Base-by-base conservation (phyloP, 179 eudicot species). In the Pouteria campechiana region DNA sequence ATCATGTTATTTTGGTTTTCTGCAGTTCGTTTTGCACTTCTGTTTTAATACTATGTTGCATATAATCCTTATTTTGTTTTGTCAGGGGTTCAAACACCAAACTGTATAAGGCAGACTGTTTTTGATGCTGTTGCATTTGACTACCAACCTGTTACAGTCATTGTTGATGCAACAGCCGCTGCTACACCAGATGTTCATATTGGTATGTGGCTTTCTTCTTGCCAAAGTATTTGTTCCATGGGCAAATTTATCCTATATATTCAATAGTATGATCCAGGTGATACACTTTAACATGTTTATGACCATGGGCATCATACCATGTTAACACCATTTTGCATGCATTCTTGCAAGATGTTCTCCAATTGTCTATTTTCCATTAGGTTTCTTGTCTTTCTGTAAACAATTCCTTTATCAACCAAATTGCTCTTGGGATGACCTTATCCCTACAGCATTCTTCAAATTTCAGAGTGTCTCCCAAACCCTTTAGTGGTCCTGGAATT, bases 31-130 rank as follows among this genome's bases (percentile, higher is more conserved):
- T 11, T 29, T 29, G 31, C 34, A 32, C 14, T 25, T 17, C 9
- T 11, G 37, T 19, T 2, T 32, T 6, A n/a, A n/a, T n/a, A n/a
- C n/a, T n/a, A n/a, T 32, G 5, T 25, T 32, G 42, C 50, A 38
- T 40, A 16, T 58, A 43, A 57, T 34, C 5, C n/a, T 2, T 28
- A 14, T 13, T 10, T 5, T 28, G 7, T 30, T 11, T 39, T 8
- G 56, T 18, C 66, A 92, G 98, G 98, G 50, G 83, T 87, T 46
- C 98, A 90, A 67, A 90, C 98, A 61, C 96, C 98, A 37, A 90
- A 90, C 44, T 90, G 98, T 65, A 75, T 90, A 37, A 68, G 96
- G 46, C 94, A 90, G 72, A 90, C 94, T 1, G 94, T 79, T 28
- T 82, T 86, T 59, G 98, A 90, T 60, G 96, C 98, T 4, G 98